Percentiles rank a stretch among this genome's conserved stretches.
These are phyloP conservation scores for Aspergillus ostianus DNA, from an alignment of 495 filamentous ascomycete species.

Conservation along the genomic window DNA sequence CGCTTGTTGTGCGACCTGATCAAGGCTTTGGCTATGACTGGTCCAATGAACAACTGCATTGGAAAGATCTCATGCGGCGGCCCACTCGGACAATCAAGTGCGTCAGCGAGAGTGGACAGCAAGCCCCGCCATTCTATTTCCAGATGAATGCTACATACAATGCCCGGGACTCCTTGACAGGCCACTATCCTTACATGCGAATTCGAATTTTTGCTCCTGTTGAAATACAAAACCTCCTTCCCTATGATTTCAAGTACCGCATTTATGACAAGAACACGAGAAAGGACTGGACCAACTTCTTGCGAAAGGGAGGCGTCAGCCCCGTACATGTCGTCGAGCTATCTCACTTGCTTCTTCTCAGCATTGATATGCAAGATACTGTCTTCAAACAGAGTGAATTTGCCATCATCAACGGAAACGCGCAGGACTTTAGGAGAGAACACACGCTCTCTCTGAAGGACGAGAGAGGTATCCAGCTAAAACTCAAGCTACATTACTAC, in stretches of 20 bases:
- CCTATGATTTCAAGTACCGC: constrained; percentile 97
- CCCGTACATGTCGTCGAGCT: constrained; percentile 96
- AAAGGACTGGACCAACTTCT: constrained; percentile 98
- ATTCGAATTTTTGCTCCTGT: constrained; percentile 86
- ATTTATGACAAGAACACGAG: constrained; percentile 98
- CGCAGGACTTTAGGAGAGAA: constrained; percentile 85
- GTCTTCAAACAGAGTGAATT: constrained; percentile 94
- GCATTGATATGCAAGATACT: constrained; percentile 94
- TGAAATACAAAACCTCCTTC: constrained; percentile 90
- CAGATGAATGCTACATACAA: constrained; percentile 85
- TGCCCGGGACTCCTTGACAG: constrained; percentile 74
- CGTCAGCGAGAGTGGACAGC: constrained; percentile 74
- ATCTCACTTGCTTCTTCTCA: constrained; percentile 87
- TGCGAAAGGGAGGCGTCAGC: constrained; percentile 92
- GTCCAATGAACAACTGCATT: constrained; percentile 85
- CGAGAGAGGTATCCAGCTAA: constrained; percentile 70
- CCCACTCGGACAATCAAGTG: constrained; percentile 85
- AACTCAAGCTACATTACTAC: constrained; percentile 87
- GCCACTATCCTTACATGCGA: constrained; percentile 89
- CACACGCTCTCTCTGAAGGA: constrained; percentile 78
- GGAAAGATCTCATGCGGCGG: constrained; percentile 83
- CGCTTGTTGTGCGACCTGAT: constrained; percentile 86
- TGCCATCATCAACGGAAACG: constrained; percentile 89
- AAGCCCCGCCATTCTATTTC: constrained; percentile 87
- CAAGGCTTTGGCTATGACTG: constrained; percentile 96